These are phyloP conservation scores for Aureococcus anophagefferens DNA, from an alignment of 108 stramenopile species.

Conservation along the genomic window DNA sequence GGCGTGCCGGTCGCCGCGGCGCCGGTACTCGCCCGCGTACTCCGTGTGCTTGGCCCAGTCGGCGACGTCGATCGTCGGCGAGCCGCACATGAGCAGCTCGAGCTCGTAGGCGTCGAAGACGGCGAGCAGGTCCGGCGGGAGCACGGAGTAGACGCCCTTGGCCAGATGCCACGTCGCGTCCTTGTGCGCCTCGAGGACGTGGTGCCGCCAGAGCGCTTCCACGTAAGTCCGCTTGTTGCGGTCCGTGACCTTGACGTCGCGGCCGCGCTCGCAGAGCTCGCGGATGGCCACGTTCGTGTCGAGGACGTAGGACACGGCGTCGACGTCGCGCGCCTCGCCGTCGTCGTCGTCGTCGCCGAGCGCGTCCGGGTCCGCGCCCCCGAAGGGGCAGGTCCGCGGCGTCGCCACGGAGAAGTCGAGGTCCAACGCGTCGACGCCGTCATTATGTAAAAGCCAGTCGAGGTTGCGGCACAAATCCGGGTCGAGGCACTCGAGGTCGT, in stretches of 20 bases:
- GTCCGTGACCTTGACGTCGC: conserved; percentile 75
- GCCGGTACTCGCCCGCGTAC: conserved; percentile 71
- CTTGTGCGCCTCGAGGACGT: neutral
- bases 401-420: conserved; percentile 84
- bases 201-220: conserved; percentile 30
- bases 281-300: conserved; percentile 34
- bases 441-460: conserved; percentile 38
- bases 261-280: conserved; percentile 75
- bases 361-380: neutral
- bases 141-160: conserved; percentile 87
- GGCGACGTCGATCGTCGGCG: conserved; percentile 81
- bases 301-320: neutral
- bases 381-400: neutral
- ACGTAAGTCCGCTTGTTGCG: conserved; percentile 83
- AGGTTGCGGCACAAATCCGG: conserved; percentile 67
- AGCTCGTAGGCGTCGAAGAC: conserved; percentile 93
- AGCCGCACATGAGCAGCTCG: conserved; percentile 91
- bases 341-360: no score
- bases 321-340: neutral
- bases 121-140: conserved; percentile 80
- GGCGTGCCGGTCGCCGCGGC: conserved; percentile 45
- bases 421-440: conserved; percentile 63
- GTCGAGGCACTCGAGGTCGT: conserved; percentile 76
- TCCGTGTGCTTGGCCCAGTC: conserved; percentile 82
- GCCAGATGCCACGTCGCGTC: conserved; percentile 12